Percentiles rank a stretch among this genome's conserved stretches.
phyloP scores from a whole-genome alignment of 768 basidiomycete genomes.

The Termitomyces sp. region DNA sequence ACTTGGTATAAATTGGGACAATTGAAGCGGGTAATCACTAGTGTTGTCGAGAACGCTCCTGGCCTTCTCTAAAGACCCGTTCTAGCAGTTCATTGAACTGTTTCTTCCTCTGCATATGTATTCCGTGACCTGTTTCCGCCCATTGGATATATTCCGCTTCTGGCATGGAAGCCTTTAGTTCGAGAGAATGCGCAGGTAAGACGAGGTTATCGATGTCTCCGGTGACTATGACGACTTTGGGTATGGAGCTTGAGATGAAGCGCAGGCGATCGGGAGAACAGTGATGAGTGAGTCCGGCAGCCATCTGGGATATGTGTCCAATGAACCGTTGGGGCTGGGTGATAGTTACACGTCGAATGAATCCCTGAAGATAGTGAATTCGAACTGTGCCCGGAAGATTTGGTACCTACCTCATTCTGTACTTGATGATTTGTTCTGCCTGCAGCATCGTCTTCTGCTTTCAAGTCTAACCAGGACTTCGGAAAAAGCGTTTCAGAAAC shows the following conservation, averaged over 20 bases:
- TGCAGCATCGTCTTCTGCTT: constrained; percentile 49
- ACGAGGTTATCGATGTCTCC: constrained; percentile 69
- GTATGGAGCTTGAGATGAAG: constrained; percentile 51
- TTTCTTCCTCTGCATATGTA: constrained; percentile 47
- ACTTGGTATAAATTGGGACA: neutral
- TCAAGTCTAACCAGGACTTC: constrained; percentile 54
- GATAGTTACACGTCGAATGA: constrained; percentile 42
- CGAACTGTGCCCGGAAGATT: neutral
- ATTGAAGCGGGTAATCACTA: too few relatives aligned
- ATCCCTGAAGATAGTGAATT: constrained; percentile 33
- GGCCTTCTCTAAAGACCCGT: constrained; percentile 54
- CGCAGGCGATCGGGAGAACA: constrained; percentile 49
- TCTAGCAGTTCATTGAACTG: constrained; percentile 60
- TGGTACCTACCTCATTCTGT: constrained; percentile 46
- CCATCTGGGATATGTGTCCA: constrained; percentile 73
- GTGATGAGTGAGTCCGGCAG: constrained; percentile 62
- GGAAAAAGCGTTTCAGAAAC: constrained; percentile 63
- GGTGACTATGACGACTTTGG: constrained; percentile 67
- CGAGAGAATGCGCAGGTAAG: constrained; percentile 44
- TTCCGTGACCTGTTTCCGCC: constrained; percentile 62
- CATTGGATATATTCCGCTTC: constrained; percentile 57
- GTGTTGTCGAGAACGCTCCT: constrained; percentile 11
- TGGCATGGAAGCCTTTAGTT: constrained; percentile 59
- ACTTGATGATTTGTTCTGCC: constrained; percentile 66
- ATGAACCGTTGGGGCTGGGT: constrained; percentile 59